phyloP scores from a whole-genome alignment of 2,329 filamentous ascomycete genomes.

The Nigrospora oryzae region DNA sequence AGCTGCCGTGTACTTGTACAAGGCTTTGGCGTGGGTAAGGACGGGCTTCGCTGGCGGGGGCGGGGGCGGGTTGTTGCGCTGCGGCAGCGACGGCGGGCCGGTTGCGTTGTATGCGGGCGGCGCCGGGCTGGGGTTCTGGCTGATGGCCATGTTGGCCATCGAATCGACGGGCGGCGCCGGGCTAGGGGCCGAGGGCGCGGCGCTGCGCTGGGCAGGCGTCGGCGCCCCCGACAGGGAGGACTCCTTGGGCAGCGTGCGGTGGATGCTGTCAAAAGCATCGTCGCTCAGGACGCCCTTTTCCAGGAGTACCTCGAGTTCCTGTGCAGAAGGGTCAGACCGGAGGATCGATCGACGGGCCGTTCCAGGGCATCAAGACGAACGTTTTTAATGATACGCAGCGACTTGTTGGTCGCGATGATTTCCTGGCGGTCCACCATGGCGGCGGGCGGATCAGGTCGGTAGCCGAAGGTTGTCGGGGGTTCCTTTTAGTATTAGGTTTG shows the following conservation, averaged over 20 bases:
- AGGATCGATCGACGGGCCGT: not conserved
- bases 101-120: constrained; percentile 46
- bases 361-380: constrained; percentile 36
- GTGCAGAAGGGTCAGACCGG: not conserved
- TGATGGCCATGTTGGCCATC: constrained; percentile 32
- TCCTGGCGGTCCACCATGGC: constrained; percentile 47
- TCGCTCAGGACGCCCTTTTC: constrained; percentile 75
- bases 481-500: no score
- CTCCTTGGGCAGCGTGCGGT: constrained; percentile 65
- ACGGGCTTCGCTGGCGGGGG: constrained; percentile 43
- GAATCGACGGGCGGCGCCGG: constrained; percentile 23
- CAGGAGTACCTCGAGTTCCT: constrained; percentile 88
- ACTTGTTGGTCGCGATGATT: constrained; percentile 69
- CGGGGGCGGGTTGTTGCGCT: constrained; percentile 27
- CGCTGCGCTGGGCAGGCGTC: constrained; percentile 25
- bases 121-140: constrained; percentile 25
- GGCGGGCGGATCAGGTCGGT: constrained; percentile 1
- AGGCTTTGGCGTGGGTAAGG: constrained; percentile 66
- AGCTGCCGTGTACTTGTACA: constrained; percentile 74
- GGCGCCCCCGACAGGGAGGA: constrained; percentile 45
- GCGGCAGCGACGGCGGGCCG: constrained; percentile 20
- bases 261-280: constrained; percentile 66
- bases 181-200: constrained; percentile 22
- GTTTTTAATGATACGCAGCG: constrained; percentile 79
- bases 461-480: no score